These are phyloP conservation scores for Metschnikowia sp. DNA, from an alignment of 805 yeast species.

Conservation along the genomic window DNA sequence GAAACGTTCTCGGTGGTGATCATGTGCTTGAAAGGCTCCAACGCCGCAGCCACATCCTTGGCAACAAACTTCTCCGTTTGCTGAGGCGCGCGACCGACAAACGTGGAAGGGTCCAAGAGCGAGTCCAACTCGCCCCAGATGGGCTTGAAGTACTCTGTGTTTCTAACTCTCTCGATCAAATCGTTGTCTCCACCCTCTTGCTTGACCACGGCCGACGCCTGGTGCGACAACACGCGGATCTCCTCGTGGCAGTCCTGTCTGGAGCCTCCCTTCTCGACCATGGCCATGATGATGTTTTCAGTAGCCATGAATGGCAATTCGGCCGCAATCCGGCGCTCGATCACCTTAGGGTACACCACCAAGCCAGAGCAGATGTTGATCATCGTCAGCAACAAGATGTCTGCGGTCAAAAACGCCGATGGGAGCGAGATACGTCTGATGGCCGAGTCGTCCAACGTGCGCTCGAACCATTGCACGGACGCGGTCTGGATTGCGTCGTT, in stretches of 20 bases:
- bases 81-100: slow-evolving; percentile 97
- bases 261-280: slow-evolving; percentile 96
- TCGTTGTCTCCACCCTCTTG: slow-evolving; percentile 99
- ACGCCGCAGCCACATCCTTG: slow-evolving; percentile 79
- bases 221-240: slow-evolving; percentile 93
- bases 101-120: slow-evolving; percentile 86
- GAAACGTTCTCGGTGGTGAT: slow-evolving; percentile 69
- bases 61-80: slow-evolving; percentile 92
- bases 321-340: slow-evolving; percentile 89
- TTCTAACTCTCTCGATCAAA: slow-evolving; percentile 80
- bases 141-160: slow-evolving; percentile 80
- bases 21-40: slow-evolving; percentile 58
- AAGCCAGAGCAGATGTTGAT: slow-evolving; percentile 90
- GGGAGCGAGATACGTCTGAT: slow-evolving; percentile 96
- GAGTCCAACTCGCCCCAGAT: slow-evolving; percentile 79
- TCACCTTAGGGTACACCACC: slow-evolving; percentile 98
- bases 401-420: slow-evolving; percentile 94
- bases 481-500: slow-evolving; percentile 96
- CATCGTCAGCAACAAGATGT: slow-evolving; percentile 84
- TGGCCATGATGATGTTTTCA: slow-evolving; percentile 98
- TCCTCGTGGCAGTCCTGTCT: slow-evolving; percentile 98
- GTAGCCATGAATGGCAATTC: slow-evolving; percentile 99
- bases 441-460: slow-evolving; percentile 97
- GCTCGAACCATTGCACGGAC: slow-evolving; percentile 98
- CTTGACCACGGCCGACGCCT: slow-evolving; percentile 95